Percentiles rank a stretch among this genome's conserved stretches.
Evolutionary conservation across 805 yeast genomes (phyloP).

Genomic region (Saturnispora dispora): DNA sequence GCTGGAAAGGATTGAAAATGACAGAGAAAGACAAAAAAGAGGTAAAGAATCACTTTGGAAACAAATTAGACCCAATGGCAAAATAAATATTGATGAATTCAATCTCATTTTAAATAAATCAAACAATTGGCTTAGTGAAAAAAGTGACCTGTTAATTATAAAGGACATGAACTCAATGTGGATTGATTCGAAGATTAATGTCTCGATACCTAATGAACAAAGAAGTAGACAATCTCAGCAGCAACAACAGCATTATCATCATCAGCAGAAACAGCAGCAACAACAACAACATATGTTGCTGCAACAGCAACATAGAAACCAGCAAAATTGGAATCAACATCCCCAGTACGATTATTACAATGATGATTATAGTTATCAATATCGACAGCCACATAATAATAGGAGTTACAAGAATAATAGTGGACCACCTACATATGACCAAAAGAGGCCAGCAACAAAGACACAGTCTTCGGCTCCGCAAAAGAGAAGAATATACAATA

Average conservation of each 20-base stretch:
- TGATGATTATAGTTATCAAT: neutral
- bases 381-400: neutral
- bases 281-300: neutral
- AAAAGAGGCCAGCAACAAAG: neutral
- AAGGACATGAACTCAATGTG: conserved; percentile 6
- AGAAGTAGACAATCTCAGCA: neutral
- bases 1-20: conserved; percentile 79
- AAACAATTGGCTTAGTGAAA: conserved; percentile 3
- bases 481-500: neutral
- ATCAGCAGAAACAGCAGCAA: neutral
- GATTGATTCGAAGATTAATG: conserved; percentile 7
- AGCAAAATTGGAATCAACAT: neutral
- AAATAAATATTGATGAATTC: conserved; percentile 26
- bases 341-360: neutral
- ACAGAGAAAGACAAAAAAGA: conserved; percentile 82
- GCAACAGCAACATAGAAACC: neutral
- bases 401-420: neutral
- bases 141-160: conserved; percentile 3
- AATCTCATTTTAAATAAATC: conserved; percentile 18
- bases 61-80: conserved; percentile 35
- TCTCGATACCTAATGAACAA: neutral
- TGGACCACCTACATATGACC: neutral
- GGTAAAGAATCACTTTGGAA: conserved; percentile 78
- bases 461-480: neutral
- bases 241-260: neutral